Base-by-base conservation (phyloP, 371 early-diverging fungal genomes). In the Mortierella sp. region DNA sequence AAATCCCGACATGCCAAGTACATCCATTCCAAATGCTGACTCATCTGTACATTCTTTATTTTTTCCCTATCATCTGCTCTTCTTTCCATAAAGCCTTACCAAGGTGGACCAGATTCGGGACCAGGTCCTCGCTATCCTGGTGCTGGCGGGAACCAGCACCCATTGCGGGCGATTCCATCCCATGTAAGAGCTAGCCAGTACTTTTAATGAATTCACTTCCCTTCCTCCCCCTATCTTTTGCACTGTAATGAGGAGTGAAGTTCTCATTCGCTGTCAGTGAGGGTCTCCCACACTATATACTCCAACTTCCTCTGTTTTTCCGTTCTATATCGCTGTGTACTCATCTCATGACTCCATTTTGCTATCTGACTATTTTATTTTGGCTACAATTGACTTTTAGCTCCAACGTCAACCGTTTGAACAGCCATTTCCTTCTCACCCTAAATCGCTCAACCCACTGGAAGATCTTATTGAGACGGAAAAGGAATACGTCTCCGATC, bases 391-490 rank as follows among this genome's bases (percentile, higher is more conserved):
- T 47, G 15, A 40, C 51, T 47, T 61, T 19, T 54, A 75, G 75
- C 62, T 80, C 28, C 81, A 75, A 58, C 81, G 75, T 53, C 75
- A 75, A 55, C 68, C 81, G 3, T 68, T 70, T 40, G 81, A 74
- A 37, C 71, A 80, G 47, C 75, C 80, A 5, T 45, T 67, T 37
- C 71, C 71, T 1, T 53, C 32, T 23, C 80, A 79, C 3, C 81
- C 81, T 12, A 70, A 75, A 59, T 42, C 75, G 0, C 80, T 66
- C 43, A 80, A 80, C 28, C 81, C 81, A 10, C 54, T 80, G 19
- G 81, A 80, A 15, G 81, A 80, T 47, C 71, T 80, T 13, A 59
- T 75, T 26, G 81, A 80, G 13, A 75, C 81, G 2, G 81, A 80
- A 65, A 74, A 80, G 57, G 81, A 80, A 56, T 80, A 80, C 51